These are phyloP conservation scores for Zygosaccharomyces rouxii DNA, from an alignment of 805 yeast species.

Conservation along the genomic window DNA sequence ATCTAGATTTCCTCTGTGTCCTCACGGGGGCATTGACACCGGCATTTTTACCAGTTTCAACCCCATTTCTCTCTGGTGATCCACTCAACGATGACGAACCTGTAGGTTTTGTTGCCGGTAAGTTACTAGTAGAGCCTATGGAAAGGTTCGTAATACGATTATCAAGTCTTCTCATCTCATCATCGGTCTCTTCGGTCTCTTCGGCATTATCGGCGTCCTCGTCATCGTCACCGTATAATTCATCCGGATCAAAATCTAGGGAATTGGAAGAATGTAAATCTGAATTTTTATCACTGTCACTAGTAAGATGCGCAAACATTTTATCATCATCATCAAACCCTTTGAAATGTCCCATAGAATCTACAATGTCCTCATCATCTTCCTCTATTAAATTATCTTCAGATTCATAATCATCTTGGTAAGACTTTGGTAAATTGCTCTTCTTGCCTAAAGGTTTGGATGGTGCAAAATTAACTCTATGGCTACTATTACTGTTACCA, in stretches of 20 bases:
- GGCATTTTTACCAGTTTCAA: background rate
- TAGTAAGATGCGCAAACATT: slow-evolving; percentile 18
- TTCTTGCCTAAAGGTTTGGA: slow-evolving; percentile 26
- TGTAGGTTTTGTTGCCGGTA: background rate
- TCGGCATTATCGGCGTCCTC: no score
- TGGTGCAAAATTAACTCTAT: slow-evolving; percentile 24
- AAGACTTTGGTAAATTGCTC: background rate
- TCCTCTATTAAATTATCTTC: background rate
- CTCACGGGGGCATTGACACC: background rate
- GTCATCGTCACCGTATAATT: slow-evolving; percentile 14
- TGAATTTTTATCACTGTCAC: slow-evolving; percentile 15
- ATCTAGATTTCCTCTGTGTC: background rate
- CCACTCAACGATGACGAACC: background rate
- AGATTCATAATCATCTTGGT: background rate
- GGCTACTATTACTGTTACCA: background rate
- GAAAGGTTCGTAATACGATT: slow-evolving; percentile 10
- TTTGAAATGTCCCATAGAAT: slow-evolving; percentile 6
- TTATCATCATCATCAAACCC: slow-evolving; percentile 18
- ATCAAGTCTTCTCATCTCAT: slow-evolving; percentile 15
- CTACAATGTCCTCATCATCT: background rate
- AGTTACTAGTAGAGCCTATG: slow-evolving; percentile 5
- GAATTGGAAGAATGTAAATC: slow-evolving; percentile 7
- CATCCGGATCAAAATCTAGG: slow-evolving; percentile 22
- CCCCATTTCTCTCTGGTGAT: background rate
- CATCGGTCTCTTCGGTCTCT: slow-evolving; percentile 19